A percentile compares a stretch with the other conserved stretches of the same genome.
Conservation (phyloP, 2,329 filamentous ascomycete genomes). For the Colletotrichum higginsianum region DNA sequence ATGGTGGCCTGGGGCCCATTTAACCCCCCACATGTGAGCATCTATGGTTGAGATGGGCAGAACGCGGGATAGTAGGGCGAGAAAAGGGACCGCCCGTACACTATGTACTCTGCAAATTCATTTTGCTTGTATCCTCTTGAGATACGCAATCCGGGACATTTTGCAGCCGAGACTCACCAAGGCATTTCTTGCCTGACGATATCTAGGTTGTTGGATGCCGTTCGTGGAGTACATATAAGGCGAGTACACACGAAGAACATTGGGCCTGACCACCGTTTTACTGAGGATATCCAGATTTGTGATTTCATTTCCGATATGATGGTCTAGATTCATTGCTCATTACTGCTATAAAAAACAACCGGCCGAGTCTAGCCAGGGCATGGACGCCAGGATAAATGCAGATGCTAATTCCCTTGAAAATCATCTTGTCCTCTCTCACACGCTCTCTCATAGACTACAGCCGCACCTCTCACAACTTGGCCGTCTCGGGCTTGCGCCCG, state of each 20-base stretch:
- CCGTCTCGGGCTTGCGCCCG: slow-evolving; percentile 60
- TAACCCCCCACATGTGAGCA: too few species aligned
- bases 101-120: too few species aligned
- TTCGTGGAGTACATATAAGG: background rate
- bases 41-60: too few species aligned
- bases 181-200: too few species aligned
- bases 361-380: slow-evolving; percentile 8
- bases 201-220: background rate
- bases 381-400: slow-evolving; percentile 37
- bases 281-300: background rate
- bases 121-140: too few species aligned
- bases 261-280: background rate
- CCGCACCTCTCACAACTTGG: slow-evolving; percentile 26
- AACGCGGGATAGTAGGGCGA: too few species aligned
- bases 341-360: slow-evolving; percentile 30
- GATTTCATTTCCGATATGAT: background rate
- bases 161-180: too few species aligned
- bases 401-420: background rate
- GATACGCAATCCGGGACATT: too few species aligned
- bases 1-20: too few species aligned
- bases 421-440: background rate
- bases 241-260: too few species aligned
- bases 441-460: background rate
- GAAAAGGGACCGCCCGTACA: too few species aligned
- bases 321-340: slow-evolving; percentile 38